Percentiles rank a stretch among this genome's conserved stretches.
Evolutionary conservation across 139 green algal species (phyloP).

Genomic region (Coccomyxa sp.): DNA sequence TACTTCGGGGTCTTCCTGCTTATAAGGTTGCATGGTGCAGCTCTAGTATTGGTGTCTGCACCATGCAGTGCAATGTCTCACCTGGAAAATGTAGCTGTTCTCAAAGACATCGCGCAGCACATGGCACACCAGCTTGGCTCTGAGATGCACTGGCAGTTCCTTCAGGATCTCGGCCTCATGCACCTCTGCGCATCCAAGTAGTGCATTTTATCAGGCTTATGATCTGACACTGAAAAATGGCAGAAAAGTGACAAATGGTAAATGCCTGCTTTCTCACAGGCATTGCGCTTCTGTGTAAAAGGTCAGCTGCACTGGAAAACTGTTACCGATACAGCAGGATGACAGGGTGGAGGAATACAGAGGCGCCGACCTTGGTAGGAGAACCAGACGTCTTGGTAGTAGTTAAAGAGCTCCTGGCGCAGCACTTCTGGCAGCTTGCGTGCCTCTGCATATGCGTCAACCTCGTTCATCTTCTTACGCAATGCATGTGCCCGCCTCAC

Average conservation of each 20-base stretch:
- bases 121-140: neutral
- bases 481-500: neutral
- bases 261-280: neutral
- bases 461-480: neutral
- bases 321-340: too few species aligned
- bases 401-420: neutral
- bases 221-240: neutral
- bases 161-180: slow-evolving; percentile 7
- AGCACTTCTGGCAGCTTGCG: slow-evolving; percentile 3
- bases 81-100: neutral
- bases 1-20: neutral
- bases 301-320: too few species aligned
- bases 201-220: neutral
- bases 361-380: neutral
- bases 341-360: neutral
- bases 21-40: neutral
- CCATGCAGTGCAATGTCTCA: slow-evolving; percentile 2
- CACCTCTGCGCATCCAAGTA: neutral
- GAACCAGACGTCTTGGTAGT: neutral
- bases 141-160: slow-evolving; percentile 4
- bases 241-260: neutral
- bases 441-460: neutral
- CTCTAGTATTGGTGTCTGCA: neutral
- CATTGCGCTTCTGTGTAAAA: too few species aligned
- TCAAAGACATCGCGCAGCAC: slow-evolving; percentile 6